Evolutionary conservation across 2,329 filamentous ascomycete genomes (phyloP).

Genomic region (Cladosporium sp.): DNA sequence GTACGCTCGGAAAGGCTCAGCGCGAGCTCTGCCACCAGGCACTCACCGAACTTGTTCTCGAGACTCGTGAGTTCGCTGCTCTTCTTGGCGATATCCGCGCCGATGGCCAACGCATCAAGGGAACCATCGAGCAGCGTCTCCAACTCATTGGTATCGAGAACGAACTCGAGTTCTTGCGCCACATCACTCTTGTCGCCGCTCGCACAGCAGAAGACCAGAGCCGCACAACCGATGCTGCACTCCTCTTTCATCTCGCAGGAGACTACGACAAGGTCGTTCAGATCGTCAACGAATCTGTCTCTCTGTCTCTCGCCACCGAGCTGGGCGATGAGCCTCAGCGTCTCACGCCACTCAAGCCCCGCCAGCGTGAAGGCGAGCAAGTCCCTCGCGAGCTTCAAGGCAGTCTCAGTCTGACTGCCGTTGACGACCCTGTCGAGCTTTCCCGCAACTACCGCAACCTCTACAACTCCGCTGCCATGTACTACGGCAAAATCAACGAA

Average conservation of each 20-base stretch:
- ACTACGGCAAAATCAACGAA: conserved; percentile 55
- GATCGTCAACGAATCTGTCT: conserved; percentile 84
- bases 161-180: conserved; percentile 78
- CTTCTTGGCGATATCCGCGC: conserved; percentile 85
- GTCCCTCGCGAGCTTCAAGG: conserved; percentile 38
- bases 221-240: conserved; percentile 84
- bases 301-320: conserved; percentile 81
- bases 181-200: conserved; percentile 90
- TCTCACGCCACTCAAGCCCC: conserved; percentile 73
- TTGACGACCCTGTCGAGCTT: conserved; percentile 62
- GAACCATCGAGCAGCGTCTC: conserved; percentile 81
- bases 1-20: conserved; percentile 70
- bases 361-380: conserved; percentile 36
- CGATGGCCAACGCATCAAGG: conserved; percentile 79
- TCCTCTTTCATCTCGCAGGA: conserved; percentile 89
- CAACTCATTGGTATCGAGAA: conserved; percentile 73
- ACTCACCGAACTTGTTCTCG: conserved; percentile 87
- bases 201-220: conserved; percentile 92
- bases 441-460: conserved; percentile 58
- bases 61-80: conserved; percentile 92
- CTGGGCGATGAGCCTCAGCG: conserved; percentile 76
- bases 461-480: conserved; percentile 58
- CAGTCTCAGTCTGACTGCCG: conserved; percentile 62
- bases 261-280: conserved; percentile 92
- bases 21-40: conserved; percentile 84